These are phyloP conservation scores for Aureococcus anophagefferens DNA, from an alignment of 108 stramenopile species.

Conservation along the genomic window DNA sequence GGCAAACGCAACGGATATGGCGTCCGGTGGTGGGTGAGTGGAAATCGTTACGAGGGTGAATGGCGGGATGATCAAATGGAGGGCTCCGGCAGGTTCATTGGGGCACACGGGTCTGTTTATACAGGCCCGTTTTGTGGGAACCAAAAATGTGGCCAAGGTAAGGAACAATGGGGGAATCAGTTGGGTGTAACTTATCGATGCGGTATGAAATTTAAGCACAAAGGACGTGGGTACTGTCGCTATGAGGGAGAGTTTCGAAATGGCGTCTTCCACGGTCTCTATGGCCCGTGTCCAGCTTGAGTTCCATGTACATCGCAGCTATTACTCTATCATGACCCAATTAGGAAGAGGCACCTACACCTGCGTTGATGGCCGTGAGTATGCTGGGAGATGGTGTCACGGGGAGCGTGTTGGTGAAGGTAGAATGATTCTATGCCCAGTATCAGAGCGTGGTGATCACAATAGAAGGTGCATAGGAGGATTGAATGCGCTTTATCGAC, in stretches of 20 bases:
- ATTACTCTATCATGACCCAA: too few species aligned
- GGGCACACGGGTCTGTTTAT: neutral
- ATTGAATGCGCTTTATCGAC: neutral
- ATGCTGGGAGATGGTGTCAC: neutral
- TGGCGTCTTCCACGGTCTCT: too few species aligned
- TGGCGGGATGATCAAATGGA: constrained; percentile 8
- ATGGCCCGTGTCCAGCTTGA: too few species aligned
- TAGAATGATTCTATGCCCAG: neutral
- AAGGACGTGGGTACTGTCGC: constrained; percentile 6
- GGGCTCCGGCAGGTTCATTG: constrained; percentile 1
- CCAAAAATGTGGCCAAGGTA: neutral
- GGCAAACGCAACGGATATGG: constrained; percentile 5
- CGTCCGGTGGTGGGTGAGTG: constrained; percentile 7
- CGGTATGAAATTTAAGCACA: constrained; percentile 2
- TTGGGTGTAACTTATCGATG: neutral
- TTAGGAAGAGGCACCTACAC: too few species aligned
- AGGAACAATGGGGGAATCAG: constrained; percentile 7
- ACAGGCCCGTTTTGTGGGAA: neutral
- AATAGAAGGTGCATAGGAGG: constrained; percentile 3
- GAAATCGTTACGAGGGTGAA: constrained; percentile 13
- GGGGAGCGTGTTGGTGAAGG: constrained; percentile 6
- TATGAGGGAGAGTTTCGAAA: constrained; percentile 2
- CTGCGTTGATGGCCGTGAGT: constrained; percentile 5
- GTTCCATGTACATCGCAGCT: too few species aligned
- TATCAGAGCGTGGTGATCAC: constrained; percentile 3